Conservation (phyloP, 768 basidiomycete genomes). For the Dioszegia aurantiaca region DNA sequence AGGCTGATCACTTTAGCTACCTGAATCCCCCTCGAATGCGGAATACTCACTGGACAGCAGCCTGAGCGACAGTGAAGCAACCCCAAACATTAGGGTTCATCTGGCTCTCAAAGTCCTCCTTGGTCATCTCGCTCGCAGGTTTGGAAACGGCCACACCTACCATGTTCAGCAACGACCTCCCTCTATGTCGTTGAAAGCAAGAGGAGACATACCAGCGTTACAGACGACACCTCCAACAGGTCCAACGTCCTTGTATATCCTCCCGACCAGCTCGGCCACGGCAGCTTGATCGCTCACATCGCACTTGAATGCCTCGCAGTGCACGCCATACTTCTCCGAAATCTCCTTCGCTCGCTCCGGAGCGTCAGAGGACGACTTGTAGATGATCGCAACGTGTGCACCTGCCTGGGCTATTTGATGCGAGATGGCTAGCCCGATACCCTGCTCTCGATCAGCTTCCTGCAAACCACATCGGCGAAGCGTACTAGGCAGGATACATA, state of each 20-base stretch:
- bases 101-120: constrained; percentile 39
- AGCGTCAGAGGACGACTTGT: constrained; percentile 35
- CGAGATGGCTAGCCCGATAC: constrained; percentile 36
- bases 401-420: constrained; percentile 39
- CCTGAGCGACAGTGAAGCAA: constrained; percentile 38
- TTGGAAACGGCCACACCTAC: constrained; percentile 32
- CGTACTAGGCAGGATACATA: no score
- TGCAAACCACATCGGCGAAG: background rate
- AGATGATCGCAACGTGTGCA: constrained; percentile 45
- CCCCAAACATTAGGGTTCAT: constrained; percentile 47
- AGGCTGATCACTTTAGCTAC: no score
- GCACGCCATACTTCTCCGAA: constrained; percentile 40
- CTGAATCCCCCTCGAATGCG: background rate
- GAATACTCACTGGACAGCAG: constrained; percentile 24
- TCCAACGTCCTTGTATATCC: constrained; percentile 43
- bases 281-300: constrained; percentile 41
- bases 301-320: constrained; percentile 44
- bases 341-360: constrained; percentile 42
- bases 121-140: constrained; percentile 44
- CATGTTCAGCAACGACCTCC: background rate
- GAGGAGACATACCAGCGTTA: constrained; percentile 37
- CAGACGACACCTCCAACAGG: constrained; percentile 47
- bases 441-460: constrained; percentile 16
- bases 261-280: constrained; percentile 32
- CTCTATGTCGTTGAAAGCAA: no score